Base-by-base conservation (phyloP, 163 green algal genomes). In the Coccomyxa subellipsoidea region DNA sequence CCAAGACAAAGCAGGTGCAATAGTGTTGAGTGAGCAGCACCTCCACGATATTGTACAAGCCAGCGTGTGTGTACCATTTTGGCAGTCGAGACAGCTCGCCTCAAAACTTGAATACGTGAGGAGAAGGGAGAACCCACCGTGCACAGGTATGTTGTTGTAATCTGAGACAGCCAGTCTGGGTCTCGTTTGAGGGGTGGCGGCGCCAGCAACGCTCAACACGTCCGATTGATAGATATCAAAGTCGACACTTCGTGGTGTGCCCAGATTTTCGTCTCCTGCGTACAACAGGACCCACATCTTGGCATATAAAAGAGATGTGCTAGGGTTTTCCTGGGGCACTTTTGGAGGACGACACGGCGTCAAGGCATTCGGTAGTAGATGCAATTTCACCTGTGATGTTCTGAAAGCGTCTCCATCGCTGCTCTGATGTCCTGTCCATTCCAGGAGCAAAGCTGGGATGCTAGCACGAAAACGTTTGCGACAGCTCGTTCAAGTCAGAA, bases 381-480 rank as follows among this genome's bases (percentile, higher is more conserved):
- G 21, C 47, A 18, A 4, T 8, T n/a, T 4, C 32, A 73, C 66
- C 66, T 34, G 21, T 32, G n/a, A 73, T 73, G 7, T n/a, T 73
- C 66, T 73, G 66, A 73, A 73, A 73, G 18, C 66, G 66, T 23
- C 27, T 73, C 66, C 66, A 73, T 73, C n/a, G 66, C 66, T 73
- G 66, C 66, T 73, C 29, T 34, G 66, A 73, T 23, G 2, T 73
- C 27, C 29, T 34, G 1, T 73, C 29, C 66, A 73, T 73, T 32
- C 25, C 39, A 23, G 8, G 8, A 59, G 15, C 23, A 8, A 59
- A 59, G 23, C 15, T 59, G 47, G 47, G 23, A 10, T 12, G 23
- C 15, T 59, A 59, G 47, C 47, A 59, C 47, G 47, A 18, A 59
- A 59, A 8, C 47, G 47, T 12, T 59, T 59, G 47, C 23, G 47